A percentile compares a stretch with the other conserved stretches of the same genome.
Evolutionary conservation across 2,329 filamentous ascomycete species (phyloP).

Genomic region (Incumbomyces delicatus): DNA sequence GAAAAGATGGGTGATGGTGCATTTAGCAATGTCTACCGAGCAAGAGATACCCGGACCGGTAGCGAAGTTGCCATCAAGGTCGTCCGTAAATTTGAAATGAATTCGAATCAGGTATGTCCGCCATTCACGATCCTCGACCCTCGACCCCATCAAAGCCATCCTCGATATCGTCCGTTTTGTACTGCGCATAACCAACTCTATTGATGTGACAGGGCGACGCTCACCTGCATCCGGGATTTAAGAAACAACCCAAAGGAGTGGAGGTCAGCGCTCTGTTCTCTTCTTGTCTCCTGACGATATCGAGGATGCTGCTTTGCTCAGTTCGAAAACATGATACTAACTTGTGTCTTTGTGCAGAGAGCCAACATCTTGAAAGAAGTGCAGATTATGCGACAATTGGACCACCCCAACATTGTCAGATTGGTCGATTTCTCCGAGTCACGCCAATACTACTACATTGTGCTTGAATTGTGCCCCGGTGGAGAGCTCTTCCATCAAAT

Average conservation of each 20-base stretch:
- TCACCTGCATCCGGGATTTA: slow-evolving; percentile 92
- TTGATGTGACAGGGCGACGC: slow-evolving; percentile 63
- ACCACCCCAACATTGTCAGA: slow-evolving; percentile 92
- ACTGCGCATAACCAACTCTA: slow-evolving; percentile 41
- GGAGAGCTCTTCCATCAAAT: slow-evolving; percentile 98
- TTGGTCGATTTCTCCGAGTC: slow-evolving; percentile 91
- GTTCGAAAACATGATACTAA: slow-evolving; percentile 21
- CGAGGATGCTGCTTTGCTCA: slow-evolving; percentile 13
- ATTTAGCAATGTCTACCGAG: slow-evolving; percentile 97
- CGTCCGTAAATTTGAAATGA: slow-evolving; percentile 98
- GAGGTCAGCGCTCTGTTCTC: slow-evolving; percentile 64
- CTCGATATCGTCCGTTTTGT: slow-evolving; percentile 20
- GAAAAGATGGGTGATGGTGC: slow-evolving; percentile 99
- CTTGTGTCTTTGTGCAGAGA: slow-evolving; percentile 50
- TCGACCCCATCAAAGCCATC: slow-evolving; percentile 18
- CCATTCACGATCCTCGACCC: no score
- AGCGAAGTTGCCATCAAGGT: slow-evolving; percentile 91
- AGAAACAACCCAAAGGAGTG: slow-evolving; percentile 87
- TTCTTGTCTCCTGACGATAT: slow-evolving; percentile 17
- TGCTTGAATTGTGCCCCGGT: slow-evolving; percentile 87
- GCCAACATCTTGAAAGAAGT: slow-evolving; percentile 98
- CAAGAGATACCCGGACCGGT: slow-evolving; percentile 60
- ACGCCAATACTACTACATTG: slow-evolving; percentile 91
- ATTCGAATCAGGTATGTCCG: slow-evolving; percentile 92
- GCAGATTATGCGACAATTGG: slow-evolving; percentile 93